Evolutionary conservation across 352 stramenopile genomes (phyloP), one percentile per base, ranked within the genome.

Genomic region (Aphanomyces invadans): DNA sequence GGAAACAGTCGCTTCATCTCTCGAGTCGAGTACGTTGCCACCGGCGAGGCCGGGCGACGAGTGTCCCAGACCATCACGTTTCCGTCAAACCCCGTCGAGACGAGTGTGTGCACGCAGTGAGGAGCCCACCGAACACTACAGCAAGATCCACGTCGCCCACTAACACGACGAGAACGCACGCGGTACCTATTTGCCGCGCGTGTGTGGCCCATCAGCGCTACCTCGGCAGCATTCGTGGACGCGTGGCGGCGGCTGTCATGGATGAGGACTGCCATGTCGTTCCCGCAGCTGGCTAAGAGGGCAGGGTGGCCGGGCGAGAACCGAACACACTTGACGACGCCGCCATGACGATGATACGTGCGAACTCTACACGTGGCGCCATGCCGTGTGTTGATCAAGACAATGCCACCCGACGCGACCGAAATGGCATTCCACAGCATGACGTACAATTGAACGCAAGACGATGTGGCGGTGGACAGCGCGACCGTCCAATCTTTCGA

Each of bases 241-340:
- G n/a, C 38, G 38, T 23, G 19, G 21, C 9, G 1, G 9, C 46
- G 46, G 19, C 10, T 21, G 46, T 54, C 46, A 12, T 54, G 46
- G 19, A 54, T 10, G 23, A 21, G 19, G 23, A 54, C 25, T 0
- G 19, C 46, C 12, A 21, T 7, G 23, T 54, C 46, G 46, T 54
- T 54, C 17, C 46, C 46, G 28, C 46, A 54, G 23, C 17, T 28
- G 0, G 46, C 46, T 10, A 54, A 23, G 23, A 28, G 19, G 17
- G 46, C 21, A 7, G 46, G 19, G 9, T 10, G 10, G 23, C 9
- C 10, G 9, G 46, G 23, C 9, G 46, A 17, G 1, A 54, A 54
- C 17, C 46, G 46, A 28, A 54, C 46, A 23, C 46, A 54, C 25
- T 54, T 54, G 46, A 54, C 46, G 46, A 54, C 46, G 46, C 46